Base-by-base conservation (phyloP, 768 basidiomycete genomes). In the Hypholoma fasciculare region DNA sequence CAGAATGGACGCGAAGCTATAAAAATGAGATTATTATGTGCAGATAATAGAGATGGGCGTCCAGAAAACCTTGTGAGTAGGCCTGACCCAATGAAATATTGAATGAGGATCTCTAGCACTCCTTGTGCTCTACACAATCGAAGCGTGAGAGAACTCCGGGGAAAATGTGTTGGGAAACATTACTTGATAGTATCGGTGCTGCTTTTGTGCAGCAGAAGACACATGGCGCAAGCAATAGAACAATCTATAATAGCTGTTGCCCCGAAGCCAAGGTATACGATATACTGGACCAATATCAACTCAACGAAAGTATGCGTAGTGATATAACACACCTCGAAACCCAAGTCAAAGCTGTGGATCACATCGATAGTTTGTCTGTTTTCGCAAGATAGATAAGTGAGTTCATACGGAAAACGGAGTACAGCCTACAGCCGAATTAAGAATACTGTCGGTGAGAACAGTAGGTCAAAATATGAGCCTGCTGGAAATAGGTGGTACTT, bases 31-130 rank as follows among this genome's bases (percentile, higher is more conserved):
- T 19, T 42, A 36, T 39, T 9, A 39, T 16, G 53, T 38, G 17
- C 36, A 44, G 8, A 11, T 11, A 13, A 49, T 8, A 14, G 38
- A 42, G 37, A 17, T 42, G 12, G 2, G 23, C 3, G 23, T 48
- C 8, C 7, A 42, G 14, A 53, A 34, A 55, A 71, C 72, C 69
- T 71, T 43, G 71, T 74, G 43, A 71, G 50, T 13, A 74, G 61
- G 1, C 72, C 72, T 13, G 72, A 71, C 4, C 68, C 71, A 39
- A 74, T 65, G 43, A 69, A 69, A 56, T 72, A 74, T 43, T 67
- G 67, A 23, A 71, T 70, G 37, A 74, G 57, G 23, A 56, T 69
- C 16, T 67, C 63, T 4, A 74, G 52, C 11, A 74, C 64, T 13
- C 58, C 60, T 61, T 71, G 67, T 12, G 42, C 63, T 68, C 62